Evolutionary conservation across 441 rosid species (phyloP), one percentile per base, ranked within the genome.

Genomic region (Erysimum pusillum): DNA sequence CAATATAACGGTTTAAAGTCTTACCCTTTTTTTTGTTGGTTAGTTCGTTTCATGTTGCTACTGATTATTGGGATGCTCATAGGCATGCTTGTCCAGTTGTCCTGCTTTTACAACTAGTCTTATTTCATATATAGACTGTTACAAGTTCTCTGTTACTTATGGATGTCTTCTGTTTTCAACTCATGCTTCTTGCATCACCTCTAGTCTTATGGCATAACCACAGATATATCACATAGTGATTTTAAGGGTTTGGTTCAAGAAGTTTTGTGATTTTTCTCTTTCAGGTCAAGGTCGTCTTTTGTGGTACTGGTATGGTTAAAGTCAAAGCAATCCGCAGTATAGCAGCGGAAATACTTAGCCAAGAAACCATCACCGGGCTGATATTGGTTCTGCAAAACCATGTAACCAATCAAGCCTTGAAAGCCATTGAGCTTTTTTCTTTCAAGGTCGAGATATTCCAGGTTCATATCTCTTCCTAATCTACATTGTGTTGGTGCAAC

Each of bases 401-500:
- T 17, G 89, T 91, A 39, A 89, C 99, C 39, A 88, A 67, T 67
- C 97, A 88, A 81, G 99, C 98, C 66, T 38, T 65, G 78, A 93
- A 89, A 81, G 91, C 98, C 63, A 42, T 88, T 49, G 95, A 91
- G 66, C 85, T 86, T 48, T 89, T 93, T 79, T 42, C 85, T 3
- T 93, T 93, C 67, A 93, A 89, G 75, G 96, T 93, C 67, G 97
- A 95, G 86, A 74, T 86, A 63, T 95, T 93, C 76, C 93, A 89
- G 97, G 99, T 94, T 74, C 0, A 45, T 46, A 8, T 18, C 44
- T 74, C 31, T 53, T 71, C 53, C 10, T 63, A 15, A 12, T 72
- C 42, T 20, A 52, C 5, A 52, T 31, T 60, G 2, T 52, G 17
- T 51, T 60, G 8, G 17, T 18, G 32, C 42, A 71, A 49, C 68